Base-by-base conservation (phyloP, 331 rosid genomes). In the Malus hybrid region DNA sequence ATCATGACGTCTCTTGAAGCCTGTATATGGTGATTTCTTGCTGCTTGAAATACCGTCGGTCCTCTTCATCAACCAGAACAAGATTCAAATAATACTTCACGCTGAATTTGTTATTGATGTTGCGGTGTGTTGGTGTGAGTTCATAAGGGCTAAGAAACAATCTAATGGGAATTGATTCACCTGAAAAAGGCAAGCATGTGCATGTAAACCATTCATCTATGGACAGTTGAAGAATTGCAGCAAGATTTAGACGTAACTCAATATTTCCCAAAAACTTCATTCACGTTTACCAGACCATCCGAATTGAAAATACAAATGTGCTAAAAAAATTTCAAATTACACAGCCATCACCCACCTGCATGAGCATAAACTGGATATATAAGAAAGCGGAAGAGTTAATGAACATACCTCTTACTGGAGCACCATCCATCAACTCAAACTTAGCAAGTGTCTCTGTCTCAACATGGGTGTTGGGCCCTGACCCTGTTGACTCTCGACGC, bases 371-470 rank as follows among this genome's bases (percentile, higher is more conserved):
- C 50, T 4, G 5, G 15, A 12, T 11, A 36, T 36, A 36, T 22
- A 27, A 50, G 15, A 12, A 33, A 32, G 20, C 29, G 22, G 29
- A 72, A 61, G 67, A 61, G 14, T 39, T 67, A 61, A 65, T 75
- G 65, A 24, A 82, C 69, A 81, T 82, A 90, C 98, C 96, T 90
- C 98, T 78, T 71, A 93, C 98, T 56, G 98, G 98, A 86, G 98
- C 98, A 67, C 98, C 98, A 82, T 90, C 98, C 98, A 93, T 93
- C 90, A 93, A 79, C 79, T 93, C 96, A 67, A 88, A 90, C 84
- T 93, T 93, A 61, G 98, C 98, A 77, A 93, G 86, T 57, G 98
- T 90, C 86, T 93, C 98, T 28, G 98, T 93, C 85, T 93, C 98
- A 67, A 93, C 93, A 83, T 93, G 98, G 72, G 98, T 90, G 80